Evolutionary conservation across 1,139 yeast genomes (phyloP).

Genomic region (Casaregolazyma suthepensis): DNA sequence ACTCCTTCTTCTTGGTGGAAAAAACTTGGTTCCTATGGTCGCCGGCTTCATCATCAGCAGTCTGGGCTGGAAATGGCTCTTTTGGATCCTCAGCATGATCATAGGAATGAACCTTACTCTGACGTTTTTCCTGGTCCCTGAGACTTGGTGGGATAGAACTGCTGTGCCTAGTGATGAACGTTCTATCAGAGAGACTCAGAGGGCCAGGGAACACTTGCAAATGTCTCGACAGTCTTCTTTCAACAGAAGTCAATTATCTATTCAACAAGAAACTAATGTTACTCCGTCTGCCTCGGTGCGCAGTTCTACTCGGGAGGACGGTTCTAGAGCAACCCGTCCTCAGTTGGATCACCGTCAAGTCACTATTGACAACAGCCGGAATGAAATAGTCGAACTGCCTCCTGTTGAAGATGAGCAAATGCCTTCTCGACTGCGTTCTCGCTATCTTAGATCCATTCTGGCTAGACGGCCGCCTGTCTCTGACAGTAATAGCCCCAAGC

Average conservation of each 20-base stretch:
- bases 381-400: neutral
- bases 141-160: constrained; percentile 58
- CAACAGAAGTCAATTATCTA: neutral
- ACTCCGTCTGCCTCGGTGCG: neutral
- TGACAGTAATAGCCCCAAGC: constrained; percentile 12
- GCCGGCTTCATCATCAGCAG: constrained; percentile 49
- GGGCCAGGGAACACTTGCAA: constrained; percentile 40
- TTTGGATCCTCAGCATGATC: constrained; percentile 53
- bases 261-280: neutral
- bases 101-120: constrained; percentile 43
- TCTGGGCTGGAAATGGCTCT: constrained; percentile 54
- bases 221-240: constrained; percentile 12
- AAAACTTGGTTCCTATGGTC: constrained; percentile 52
- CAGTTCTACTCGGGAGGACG: neutral
- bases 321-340: neutral
- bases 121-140: constrained; percentile 54
- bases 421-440: neutral
- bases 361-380: constrained; percentile 4
- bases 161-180: constrained; percentile 48
- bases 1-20: constrained; percentile 55
- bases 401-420: neutral
- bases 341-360: neutral
- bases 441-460: constrained; percentile 2
- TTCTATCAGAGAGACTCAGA: constrained; percentile 44
- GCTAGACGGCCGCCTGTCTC: constrained; percentile 1